Evolutionary conservation across 1,284 basidiomycete genomes (phyloP), one percentile per base, ranked within the genome.

Genomic region (Leccinum solheimii): DNA sequence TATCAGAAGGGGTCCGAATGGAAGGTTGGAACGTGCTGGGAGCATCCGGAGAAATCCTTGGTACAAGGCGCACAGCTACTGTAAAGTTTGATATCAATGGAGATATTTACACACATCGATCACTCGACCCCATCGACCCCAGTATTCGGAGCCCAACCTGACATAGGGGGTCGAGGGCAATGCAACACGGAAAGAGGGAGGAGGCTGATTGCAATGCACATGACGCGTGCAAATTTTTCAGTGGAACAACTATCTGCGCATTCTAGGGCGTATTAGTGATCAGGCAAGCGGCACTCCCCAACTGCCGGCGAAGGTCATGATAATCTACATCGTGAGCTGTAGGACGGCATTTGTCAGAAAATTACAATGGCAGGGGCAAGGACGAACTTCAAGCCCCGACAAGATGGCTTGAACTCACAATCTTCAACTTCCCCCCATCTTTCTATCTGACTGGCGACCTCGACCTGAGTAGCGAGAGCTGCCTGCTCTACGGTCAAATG

Each of bases 391-490:
- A 55, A 55, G 53, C 36, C 32, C 62, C 53, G 19, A 36, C 36
- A 58, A 58, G 11, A 61, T 27, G 13, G 16, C 45, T 23, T 26
- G 60, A 21, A 83, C 95, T 81, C 71, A 97, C 95, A 93, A 76
- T 99, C 97, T 80, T 99, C 97, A 0, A 99, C 97, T 77, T 97
- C 95, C 26, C 97, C 97, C 97, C 97, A 99, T 56, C 87, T 83
- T 75, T 97, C 86, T 64, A 98, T 98, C 78, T 99, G 97, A 72
- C 92, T 95, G 62, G 89, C 84, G 0, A 99, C 96, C 76, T 99
- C 97, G 8, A 97, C 97, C 62, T 94, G 91, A 5, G 94, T 86
- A 0, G 92, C 94, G 57, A 87, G 77, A 1, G 94, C 86, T 2
- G 97, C 97, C 72, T 95, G 81, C 67, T 99, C 92, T 0, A 90